Evolutionary conservation across 305 asterid species (phyloP).

Genomic region (Fraxinus platypoda): DNA sequence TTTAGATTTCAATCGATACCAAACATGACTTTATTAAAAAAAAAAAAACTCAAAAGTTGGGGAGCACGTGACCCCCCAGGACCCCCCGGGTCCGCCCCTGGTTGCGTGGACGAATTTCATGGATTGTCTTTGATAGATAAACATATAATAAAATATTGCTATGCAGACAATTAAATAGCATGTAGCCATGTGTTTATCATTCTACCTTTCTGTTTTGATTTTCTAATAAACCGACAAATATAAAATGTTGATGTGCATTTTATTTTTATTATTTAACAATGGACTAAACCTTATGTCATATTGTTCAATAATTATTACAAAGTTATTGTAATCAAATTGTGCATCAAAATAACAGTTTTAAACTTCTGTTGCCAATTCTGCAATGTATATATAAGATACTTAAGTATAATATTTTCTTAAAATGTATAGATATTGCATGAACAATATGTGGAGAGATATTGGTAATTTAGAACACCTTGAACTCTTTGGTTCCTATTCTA

Average conservation of each 20-base stretch:
- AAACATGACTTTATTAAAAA: no score
- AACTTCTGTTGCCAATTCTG: neutral
- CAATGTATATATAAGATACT: neutral
- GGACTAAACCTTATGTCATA: neutral
- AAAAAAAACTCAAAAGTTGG: no score
- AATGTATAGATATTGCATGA: neutral
- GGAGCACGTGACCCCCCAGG: no score
- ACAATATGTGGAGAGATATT: neutral
- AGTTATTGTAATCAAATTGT: neutral
- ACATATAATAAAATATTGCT: neutral
- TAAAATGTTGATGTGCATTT: neutral
- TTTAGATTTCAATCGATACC: no score
- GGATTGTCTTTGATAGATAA: neutral
- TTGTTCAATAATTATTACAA: neutral
- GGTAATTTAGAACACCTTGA: neutral
- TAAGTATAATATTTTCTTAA: neutral
- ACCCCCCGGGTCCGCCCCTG: no score
- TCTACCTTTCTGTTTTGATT: neutral
- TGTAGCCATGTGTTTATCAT: neutral
- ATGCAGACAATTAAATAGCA: neutral
- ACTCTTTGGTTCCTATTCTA: neutral
- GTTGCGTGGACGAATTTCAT: neutral
- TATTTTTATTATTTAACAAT: neutral
- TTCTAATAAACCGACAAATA: neutral
- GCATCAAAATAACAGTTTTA: neutral